Base-by-base conservation (phyloP, 306 rosid genomes). In the Pyrus pyrifolia region DNA sequence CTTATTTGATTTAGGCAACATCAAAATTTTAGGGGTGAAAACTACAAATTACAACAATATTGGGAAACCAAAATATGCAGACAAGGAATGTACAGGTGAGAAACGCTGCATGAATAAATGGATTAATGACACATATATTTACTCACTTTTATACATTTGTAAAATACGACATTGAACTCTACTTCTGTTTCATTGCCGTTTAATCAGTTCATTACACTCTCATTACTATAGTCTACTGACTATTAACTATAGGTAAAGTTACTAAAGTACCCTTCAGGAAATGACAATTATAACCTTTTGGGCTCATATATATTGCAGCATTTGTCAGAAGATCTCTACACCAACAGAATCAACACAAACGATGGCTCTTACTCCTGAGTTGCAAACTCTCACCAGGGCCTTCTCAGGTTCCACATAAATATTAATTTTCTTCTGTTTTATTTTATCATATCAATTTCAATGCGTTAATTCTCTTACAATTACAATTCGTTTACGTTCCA, bases 341-440 rank as follows among this genome's bases (percentile, higher is more conserved):
- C 17, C 61, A 33, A 75, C 49, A 22, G 63, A 57, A 29, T 33
- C 23, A n/a, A 18, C 49, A 60, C 19, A 67, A 2, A 70, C 70
- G 40, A 91, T 91, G 97, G 86, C 93, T 73, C 77, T 78, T 80
- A 52, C 83, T 68, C 87, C 81, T 80, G 93, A 86, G 11, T 19
- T 92, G 53, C 88, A 88, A 80, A 83, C 85, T 81, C 76, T 92
- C 78, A 87, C 82, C 80, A 76, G 82, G 45, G 98, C 99, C 73
- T 86, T 95, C 83, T 84, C 97, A 89, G 99, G 99, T 95, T 75
- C 80, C 58, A 40, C 42, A 49, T 19, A 18, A 46, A 31, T 10
- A 22, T 22, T n/a, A 10, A 9, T 12, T 33, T 55, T 44, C 17
- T 19, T 55, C 42, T 19, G 17, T 46, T n/a, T 66, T 15, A 17